Percentiles rank a stretch among this genome's conserved stretches.
phyloP scores from a whole-genome alignment of 371 early-diverging fungal genomes.

The Apophysomyces trapeziformis region DNA sequence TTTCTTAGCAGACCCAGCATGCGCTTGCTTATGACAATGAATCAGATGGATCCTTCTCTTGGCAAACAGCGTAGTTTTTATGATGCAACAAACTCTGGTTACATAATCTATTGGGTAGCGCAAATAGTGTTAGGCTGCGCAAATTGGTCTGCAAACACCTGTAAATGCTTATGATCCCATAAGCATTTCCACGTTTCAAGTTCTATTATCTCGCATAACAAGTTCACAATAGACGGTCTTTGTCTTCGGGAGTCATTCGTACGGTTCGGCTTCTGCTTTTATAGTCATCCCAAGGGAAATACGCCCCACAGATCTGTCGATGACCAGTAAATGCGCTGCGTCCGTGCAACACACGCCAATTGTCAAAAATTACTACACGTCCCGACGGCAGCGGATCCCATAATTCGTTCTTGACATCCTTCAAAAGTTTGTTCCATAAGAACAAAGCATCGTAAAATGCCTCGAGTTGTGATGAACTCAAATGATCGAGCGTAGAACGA shows the following conservation, averaged over 20 bases:
- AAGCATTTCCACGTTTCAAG: too few relatives aligned
- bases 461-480: conserved; percentile 53
- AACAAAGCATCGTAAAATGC: conserved; percentile 78
- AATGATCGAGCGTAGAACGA: conserved; percentile 69
- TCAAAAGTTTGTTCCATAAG: conserved; percentile 72
- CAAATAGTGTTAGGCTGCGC: too few relatives aligned
- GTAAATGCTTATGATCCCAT: too few relatives aligned
- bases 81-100: too few relatives aligned
- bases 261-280: conserved; percentile 56
- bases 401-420: conserved; percentile 60
- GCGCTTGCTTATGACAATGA: too few relatives aligned
- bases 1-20: too few relatives aligned
- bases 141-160: too few relatives aligned
- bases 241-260: conserved; percentile 40
- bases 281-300: conserved; percentile 86
- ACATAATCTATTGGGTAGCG: too few relatives aligned
- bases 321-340: conserved; percentile 78
- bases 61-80: too few relatives aligned
- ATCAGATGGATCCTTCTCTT: too few relatives aligned
- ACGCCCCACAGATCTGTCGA: conserved; percentile 79
- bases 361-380: conserved; percentile 79
- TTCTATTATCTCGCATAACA: too few relatives aligned
- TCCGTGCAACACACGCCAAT: conserved; percentile 90
- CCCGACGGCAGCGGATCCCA: conserved; percentile 80
- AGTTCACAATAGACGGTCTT: conserved; percentile 42